Evolutionary conservation across 768 basidiomycete species (phyloP).

Genomic region (Rossbeevera mucosa): DNA sequence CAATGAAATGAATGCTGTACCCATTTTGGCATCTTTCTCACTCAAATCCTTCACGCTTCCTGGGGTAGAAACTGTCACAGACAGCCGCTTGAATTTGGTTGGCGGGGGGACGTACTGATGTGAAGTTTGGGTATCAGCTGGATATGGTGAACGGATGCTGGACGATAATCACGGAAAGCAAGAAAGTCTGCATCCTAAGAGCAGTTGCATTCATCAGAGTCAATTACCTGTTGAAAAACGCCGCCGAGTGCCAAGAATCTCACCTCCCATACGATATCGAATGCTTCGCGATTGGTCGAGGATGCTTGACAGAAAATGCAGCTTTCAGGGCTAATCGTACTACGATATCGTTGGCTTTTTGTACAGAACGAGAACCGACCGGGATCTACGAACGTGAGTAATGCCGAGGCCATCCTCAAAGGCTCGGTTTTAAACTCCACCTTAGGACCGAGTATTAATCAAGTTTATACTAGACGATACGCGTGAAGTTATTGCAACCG

Average conservation of each 20-base stretch:
- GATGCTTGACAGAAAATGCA: constrained; percentile 43
- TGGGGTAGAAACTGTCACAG: constrained; percentile 20
- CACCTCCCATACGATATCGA: constrained; percentile 50
- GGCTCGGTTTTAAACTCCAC: too few relatives aligned
- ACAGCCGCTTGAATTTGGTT: not conserved
- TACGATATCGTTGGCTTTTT: not conserved
- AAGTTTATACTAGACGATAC: too few relatives aligned
- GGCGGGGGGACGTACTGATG: constrained; percentile 35
- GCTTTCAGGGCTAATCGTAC: not conserved
- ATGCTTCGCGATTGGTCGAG: constrained; percentile 34
- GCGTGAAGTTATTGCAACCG: too few relatives aligned
- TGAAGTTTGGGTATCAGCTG: constrained; percentile 50
- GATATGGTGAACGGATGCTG: constrained; percentile 47
- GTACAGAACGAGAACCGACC: not conserved
- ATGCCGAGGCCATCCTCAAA: too few relatives aligned
- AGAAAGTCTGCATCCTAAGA: constrained; percentile 44
- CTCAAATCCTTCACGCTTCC: constrained; percentile 52
- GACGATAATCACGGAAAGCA: constrained; percentile 49
- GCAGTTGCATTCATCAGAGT: not conserved
- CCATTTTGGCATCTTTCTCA: constrained; percentile 42
- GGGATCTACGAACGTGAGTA: not conserved
- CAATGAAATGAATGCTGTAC: constrained; percentile 34
- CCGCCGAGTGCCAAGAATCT: too few relatives aligned
- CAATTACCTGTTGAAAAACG: not conserved
- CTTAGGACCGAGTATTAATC: too few relatives aligned